Conservation (phyloP, 495 filamentous ascomycete genomes). For the Filosporella fistucella region DNA sequence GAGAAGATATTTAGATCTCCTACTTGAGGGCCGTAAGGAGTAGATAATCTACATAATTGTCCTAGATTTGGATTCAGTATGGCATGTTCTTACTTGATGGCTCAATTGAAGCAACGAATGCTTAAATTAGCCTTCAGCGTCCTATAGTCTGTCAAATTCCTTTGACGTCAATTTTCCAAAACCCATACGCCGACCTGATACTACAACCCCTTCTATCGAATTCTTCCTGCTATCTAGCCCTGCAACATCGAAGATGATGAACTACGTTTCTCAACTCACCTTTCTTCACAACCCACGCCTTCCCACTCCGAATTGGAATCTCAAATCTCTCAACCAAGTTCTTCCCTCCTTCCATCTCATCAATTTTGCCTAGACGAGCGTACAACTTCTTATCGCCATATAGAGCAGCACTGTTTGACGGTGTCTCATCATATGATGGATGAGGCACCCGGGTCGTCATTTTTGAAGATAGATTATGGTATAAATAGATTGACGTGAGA, state of each 20-base stretch:
- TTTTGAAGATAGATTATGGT: too few relatives aligned
- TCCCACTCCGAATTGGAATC: constrained; percentile 52
- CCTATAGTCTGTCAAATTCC: too few relatives aligned
- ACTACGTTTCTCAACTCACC: constrained; percentile 13
- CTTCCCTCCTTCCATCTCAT: constrained; percentile 28
- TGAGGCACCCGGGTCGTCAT: constrained; percentile 19
- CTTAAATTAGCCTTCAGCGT: too few relatives aligned
- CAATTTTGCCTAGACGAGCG: constrained; percentile 22
- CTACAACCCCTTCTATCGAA: too few relatives aligned
- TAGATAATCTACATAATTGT: constrained; percentile 64
- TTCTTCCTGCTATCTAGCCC: too few relatives aligned
- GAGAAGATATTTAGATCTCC: constrained; percentile 84
- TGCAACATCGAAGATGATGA: too few relatives aligned
- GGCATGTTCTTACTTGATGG: too few relatives aligned
- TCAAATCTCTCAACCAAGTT: constrained; percentile 34
- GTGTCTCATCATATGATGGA: constrained; percentile 37
- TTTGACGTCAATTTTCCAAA: too few relatives aligned
- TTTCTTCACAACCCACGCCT: constrained; percentile 57
- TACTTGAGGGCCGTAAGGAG: constrained; percentile 70
- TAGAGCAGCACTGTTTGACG: constrained; percentile 35
- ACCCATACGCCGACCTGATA: too few relatives aligned
- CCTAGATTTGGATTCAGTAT: too few relatives aligned
- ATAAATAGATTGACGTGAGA: too few relatives aligned
- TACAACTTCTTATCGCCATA: constrained; percentile 40
- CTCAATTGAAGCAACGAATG: too few relatives aligned